Evolutionary conservation across 139 green algal genomes (phyloP), one percentile per base, ranked within the genome.

Genomic region (Volvox reticuliferus): DNA sequence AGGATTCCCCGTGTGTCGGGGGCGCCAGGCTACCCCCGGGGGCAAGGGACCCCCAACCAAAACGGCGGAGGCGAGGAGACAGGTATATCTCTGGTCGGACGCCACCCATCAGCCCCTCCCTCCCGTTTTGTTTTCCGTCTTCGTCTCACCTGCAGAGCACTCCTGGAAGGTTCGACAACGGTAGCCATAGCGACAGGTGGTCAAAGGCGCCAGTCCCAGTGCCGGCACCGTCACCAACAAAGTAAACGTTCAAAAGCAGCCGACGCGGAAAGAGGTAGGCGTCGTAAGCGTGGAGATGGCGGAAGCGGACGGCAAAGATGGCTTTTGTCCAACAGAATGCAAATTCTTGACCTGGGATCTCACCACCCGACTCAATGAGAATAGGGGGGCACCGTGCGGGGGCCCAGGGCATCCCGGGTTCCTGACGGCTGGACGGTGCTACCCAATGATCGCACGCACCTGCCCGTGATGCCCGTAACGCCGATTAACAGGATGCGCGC

Each of bases 391-490:
- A n/a, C n/a, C n/a, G n/a, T n/a, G n/a, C n/a, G n/a, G n/a, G n/a
- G n/a, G n/a, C 62, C 17, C 62, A 69, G 62, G 62, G 62, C 62
- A 69, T 19, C 19, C 62, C 62, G 62, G 62, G 17, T 69, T 69
- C 65, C 65, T 28, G 16, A 73, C 65, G 2, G 65, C 33, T 21
- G 44, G 3, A 55, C 20, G 13, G 0, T 1, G 30, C 77, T 18
- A 22, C 78, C 12, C 78, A 63, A 20, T 12, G 21, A 67, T 1
- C 37, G 33, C 78, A 28, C 50, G 26, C 76, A 80, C 77, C 85
- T 91, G 26, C 92, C 92, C 35, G 92, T 94, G 16, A 82, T 68
- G 19, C 92, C 92, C 12, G 92, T 94, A 33, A 91, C 69, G 37
- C 92, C 92, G 5, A 94, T 67, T 26, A 93, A 61, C 28, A 94